A percentile compares a stretch with the other conserved stretches of the same genome.
Evolutionary conservation across 1,284 basidiomycete species (phyloP).

Genomic region (Cutaneotrichosporon spelunceum): DNA sequence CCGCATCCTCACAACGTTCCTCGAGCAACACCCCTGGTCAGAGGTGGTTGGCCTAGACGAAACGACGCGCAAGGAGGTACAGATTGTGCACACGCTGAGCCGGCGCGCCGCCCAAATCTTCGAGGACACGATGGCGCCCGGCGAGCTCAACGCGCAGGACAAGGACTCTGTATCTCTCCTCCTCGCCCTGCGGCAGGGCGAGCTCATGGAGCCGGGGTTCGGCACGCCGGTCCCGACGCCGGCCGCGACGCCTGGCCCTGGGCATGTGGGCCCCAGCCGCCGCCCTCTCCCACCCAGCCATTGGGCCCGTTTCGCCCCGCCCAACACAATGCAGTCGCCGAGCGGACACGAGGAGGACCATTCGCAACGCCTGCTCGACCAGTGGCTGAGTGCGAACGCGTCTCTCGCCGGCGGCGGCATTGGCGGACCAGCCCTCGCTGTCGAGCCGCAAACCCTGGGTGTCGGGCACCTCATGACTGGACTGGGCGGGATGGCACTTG

Average conservation of each 20-base stretch:
- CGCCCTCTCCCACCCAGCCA: constrained; percentile 6
- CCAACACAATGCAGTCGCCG: constrained; percentile 19
- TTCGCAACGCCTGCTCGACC: constrained; percentile 48
- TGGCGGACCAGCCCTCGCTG: constrained; percentile 10
- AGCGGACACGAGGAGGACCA: constrained; percentile 48
- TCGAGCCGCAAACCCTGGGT: neutral
- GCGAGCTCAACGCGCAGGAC: constrained; percentile 42
- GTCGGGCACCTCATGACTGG: neutral
- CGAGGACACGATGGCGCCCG: constrained; percentile 45
- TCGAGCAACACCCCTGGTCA: constrained; percentile 48
- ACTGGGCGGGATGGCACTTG: neutral
- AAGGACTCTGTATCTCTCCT: constrained; percentile 47
- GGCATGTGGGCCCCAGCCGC: neutral
- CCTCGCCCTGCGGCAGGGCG: constrained; percentile 44
- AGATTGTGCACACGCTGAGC: constrained; percentile 50
- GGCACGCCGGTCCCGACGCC: constrained; percentile 1
- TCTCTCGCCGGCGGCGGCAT: constrained; percentile 38
- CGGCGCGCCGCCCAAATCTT: constrained; percentile 47
- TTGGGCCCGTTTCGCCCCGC: constrained; percentile 19
- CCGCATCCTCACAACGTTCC: constrained; percentile 47
- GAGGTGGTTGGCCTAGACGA: constrained; percentile 44
- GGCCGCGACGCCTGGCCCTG: neutral
- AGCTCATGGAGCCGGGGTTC: neutral
- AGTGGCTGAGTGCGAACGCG: constrained; percentile 49
- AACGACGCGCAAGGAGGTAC: constrained; percentile 51